Evolutionary conservation across 2,329 filamentous ascomycete species (phyloP), one percentile per base, ranked within the genome.

Genomic region (Microdochium paspali): DNA sequence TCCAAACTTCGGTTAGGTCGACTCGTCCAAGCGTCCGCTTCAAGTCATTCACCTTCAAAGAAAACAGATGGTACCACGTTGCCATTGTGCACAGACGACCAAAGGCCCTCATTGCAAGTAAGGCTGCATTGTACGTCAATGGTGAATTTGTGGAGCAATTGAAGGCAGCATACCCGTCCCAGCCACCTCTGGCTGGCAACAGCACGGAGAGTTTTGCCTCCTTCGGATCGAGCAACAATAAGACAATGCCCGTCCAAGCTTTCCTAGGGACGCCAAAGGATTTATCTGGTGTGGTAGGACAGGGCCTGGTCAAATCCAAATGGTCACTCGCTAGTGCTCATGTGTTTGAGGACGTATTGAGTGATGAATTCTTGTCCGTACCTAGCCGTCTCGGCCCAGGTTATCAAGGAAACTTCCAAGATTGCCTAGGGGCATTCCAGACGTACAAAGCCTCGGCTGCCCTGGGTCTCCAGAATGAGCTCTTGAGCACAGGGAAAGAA

Each of bases 361-460:
- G 89, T 50, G 91, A 97, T 60, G 93, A 98, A 63, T 79, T 95
- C 50, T 74, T 98, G 47, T 85, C 91, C 12, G 93, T 98, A 1
- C 88, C 95, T 58, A 88, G 85, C 61, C 87, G 90, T 45, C 81
- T 98, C 18, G 91, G 93, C 0, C 86, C 90, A 23, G 82, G 89
- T 44, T 98, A 98, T 57, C 84, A 89, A 59, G 93, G 93, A 15
- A 98, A 98, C 61, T 95, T 95, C 56, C 93, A 98, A 66, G 93
- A 98, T 60, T 93, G 89, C 56, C 76, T 98, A 13, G 93, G 94
- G 4, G 91, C 90, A 2, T 95, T 98, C 59, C 90, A 97, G 61
- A 98, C 94, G 0, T 98, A 98, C 61, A 82, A 87, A 57, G 91
- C 93, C 6, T 97, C 93, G 1, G 91, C 93, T 7, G 84, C 87